Evolutionary conservation across 495 filamentous ascomycete species (phyloP).

Genomic region (Usnea hakonensis): DNA sequence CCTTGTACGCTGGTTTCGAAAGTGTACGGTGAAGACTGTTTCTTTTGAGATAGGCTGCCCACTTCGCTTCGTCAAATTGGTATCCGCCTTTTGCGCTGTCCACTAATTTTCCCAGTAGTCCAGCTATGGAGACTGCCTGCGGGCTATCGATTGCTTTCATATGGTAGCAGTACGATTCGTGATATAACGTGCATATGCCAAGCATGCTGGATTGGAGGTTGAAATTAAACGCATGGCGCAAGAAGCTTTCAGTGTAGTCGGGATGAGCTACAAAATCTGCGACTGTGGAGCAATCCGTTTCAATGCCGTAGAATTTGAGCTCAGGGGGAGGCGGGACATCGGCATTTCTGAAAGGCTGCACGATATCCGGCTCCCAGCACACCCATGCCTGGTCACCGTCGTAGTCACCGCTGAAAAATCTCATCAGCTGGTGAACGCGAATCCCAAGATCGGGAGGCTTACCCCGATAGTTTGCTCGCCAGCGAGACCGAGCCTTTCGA

Average conservation of each 20-base stretch:
- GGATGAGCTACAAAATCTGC: slow-evolving; percentile 32
- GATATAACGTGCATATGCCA: slow-evolving; percentile 67
- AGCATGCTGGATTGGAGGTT: slow-evolving; percentile 58
- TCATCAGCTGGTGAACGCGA: not conserved
- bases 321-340: slow-evolving; percentile 46
- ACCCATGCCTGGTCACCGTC: slow-evolving; percentile 88
- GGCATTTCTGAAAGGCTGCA: slow-evolving; percentile 67
- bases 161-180: slow-evolving; percentile 60
- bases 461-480: slow-evolving; percentile 68
- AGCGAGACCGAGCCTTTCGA: slow-evolving; percentile 59
- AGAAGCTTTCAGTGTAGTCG: slow-evolving; percentile 38
- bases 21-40: slow-evolving; percentile 30
- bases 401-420: slow-evolving; percentile 66
- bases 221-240: slow-evolving; percentile 53
- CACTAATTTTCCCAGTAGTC: slow-evolving; percentile 69
- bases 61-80: slow-evolving; percentile 52
- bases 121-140: slow-evolving; percentile 51
- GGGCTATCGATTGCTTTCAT: slow-evolving; percentile 49
- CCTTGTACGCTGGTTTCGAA: slow-evolving; percentile 35
- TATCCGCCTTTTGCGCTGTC: slow-evolving; percentile 76
- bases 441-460: not conserved
- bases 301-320: slow-evolving; percentile 50
- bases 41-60: slow-evolving; percentile 41
- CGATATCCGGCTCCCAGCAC: slow-evolving; percentile 78
- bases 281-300: slow-evolving; percentile 49